A percentile compares a stretch with the other conserved stretches of the same genome.
Evolutionary conservation across 495 filamentous ascomycete genomes (phyloP).

Genomic region (Beverwykella pulmonaria): DNA sequence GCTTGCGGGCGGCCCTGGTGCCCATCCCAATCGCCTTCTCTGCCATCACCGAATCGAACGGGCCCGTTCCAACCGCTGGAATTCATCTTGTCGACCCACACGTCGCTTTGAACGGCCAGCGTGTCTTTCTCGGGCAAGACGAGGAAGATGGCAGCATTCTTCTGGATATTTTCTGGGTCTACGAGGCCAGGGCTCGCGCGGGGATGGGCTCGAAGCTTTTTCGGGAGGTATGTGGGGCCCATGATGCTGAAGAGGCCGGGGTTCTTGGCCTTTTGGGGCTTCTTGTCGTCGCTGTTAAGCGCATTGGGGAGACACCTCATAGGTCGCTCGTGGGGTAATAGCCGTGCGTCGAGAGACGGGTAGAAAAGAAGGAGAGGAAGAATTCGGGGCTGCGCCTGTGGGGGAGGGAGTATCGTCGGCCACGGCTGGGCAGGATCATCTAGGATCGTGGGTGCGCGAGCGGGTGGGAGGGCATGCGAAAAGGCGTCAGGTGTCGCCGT

Average conservation of each 20-base stretch:
- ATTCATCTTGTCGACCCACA: slow-evolving; percentile 41
- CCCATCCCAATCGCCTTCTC: slow-evolving; percentile 26
- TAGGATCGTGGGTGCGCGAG: slow-evolving; percentile 9
- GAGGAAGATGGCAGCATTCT: slow-evolving; percentile 42
- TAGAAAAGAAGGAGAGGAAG: slow-evolving; percentile 40
- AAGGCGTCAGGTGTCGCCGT: background rate
- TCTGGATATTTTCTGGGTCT: slow-evolving; percentile 36
- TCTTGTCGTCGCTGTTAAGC: slow-evolving; percentile 26
- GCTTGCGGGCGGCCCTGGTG: background rate
- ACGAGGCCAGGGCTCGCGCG: slow-evolving; percentile 41
- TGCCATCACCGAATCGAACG: slow-evolving; percentile 26
- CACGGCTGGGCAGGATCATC: slow-evolving; percentile 29
- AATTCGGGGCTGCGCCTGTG: slow-evolving; percentile 19
- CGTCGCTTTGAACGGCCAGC: slow-evolving; percentile 44
- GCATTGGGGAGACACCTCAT: slow-evolving; percentile 17
- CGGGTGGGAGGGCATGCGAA: slow-evolving; percentile 36
- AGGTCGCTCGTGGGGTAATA: slow-evolving; percentile 33
- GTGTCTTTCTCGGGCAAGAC: slow-evolving; percentile 45
- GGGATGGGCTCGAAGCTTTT: slow-evolving; percentile 25
- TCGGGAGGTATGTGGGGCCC: slow-evolving; percentile 33
- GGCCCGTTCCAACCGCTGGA: slow-evolving; percentile 32
- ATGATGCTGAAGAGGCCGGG: slow-evolving; percentile 35
- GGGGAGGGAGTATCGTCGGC: slow-evolving; percentile 25
- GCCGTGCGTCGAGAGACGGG: slow-evolving; percentile 38
- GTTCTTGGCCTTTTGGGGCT: slow-evolving; percentile 11